Conservation (phyloP, 306 rosid genomes). For the Macrotyloma uniflorum region DNA sequence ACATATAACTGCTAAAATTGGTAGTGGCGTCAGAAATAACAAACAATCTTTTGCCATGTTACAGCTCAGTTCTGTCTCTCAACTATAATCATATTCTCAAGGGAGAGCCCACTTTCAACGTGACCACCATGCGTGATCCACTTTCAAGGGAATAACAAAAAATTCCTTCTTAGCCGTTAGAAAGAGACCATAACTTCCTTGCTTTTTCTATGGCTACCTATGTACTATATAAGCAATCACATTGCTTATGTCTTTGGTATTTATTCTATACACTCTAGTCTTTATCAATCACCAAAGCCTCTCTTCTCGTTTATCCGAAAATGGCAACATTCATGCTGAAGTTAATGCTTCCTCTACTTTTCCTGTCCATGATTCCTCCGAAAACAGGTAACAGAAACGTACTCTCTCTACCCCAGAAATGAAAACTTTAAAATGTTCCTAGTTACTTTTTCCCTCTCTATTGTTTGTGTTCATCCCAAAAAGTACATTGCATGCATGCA, state of each 20-base stretch:
- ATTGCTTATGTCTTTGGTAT: background rate
- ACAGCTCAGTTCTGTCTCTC: slow-evolving; percentile 22
- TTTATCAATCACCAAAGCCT: slow-evolving; percentile 29
- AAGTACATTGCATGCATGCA: slow-evolving; percentile 9
- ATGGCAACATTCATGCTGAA: slow-evolving; percentile 49
- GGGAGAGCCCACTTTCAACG: slow-evolving; percentile 16
- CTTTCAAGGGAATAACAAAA: slow-evolving; percentile 34
- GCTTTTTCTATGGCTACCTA: background rate
- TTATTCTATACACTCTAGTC: slow-evolving; percentile 14
- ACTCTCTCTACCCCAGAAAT: background rate
- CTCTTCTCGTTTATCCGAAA: slow-evolving; percentile 40
- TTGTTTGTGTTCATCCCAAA: background rate
- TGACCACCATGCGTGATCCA: slow-evolving; percentile 32
- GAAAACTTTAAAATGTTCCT: background rate
- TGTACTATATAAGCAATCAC: background rate
- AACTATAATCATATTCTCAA: background rate
- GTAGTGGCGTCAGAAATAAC: background rate
- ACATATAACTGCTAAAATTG: background rate
- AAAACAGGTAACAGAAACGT: slow-evolving; percentile 54
- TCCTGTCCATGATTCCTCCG: slow-evolving; percentile 48
- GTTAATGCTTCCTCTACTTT: slow-evolving; percentile 51
- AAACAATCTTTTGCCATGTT: background rate
- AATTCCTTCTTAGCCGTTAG: slow-evolving; percentile 31
- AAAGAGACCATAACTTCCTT: slow-evolving; percentile 3
- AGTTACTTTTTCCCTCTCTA: background rate